A percentile compares a stretch with the other conserved stretches of the same genome.
Evolutionary conservation across 2,329 filamentous ascomycete species (phyloP).

Genomic region (Ceratocystis albifundus): DNA sequence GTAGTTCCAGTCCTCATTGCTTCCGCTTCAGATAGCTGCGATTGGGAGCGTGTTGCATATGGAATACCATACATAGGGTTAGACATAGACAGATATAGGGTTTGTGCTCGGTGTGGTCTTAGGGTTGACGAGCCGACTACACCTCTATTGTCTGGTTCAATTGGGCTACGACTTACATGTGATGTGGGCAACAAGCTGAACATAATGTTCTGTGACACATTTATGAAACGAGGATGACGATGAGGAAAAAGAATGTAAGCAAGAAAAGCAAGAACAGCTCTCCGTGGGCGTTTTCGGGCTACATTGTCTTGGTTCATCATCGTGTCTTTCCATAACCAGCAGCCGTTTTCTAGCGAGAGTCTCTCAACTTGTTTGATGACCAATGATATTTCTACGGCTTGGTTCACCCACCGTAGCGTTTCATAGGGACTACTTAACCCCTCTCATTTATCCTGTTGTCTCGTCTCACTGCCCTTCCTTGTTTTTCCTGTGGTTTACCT

Average conservation of each 20-base stretch:
- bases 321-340: neutral
- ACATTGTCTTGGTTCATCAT: neutral
- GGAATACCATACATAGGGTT: neutral
- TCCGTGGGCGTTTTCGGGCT: neutral
- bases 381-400: constrained; percentile 6
- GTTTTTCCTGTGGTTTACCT: neutral
- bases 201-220: neutral
- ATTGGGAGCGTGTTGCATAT: too few relatives aligned
- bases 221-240: neutral
- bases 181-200: neutral
- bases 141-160: neutral
- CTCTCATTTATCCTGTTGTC: neutral
- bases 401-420: neutral
- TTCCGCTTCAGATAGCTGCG: too few relatives aligned
- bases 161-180: neutral
- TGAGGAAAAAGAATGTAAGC: neutral
- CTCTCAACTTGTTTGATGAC: neutral
- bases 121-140: neutral
- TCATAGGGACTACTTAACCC: neutral
- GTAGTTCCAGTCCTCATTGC: too few relatives aligned
- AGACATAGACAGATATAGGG: neutral
- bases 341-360: neutral
- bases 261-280: neutral
- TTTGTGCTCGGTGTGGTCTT: neutral
- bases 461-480: neutral